phyloP scores from a whole-genome alignment of 163 green algal species.

The Scenedesmus sp. region DNA sequence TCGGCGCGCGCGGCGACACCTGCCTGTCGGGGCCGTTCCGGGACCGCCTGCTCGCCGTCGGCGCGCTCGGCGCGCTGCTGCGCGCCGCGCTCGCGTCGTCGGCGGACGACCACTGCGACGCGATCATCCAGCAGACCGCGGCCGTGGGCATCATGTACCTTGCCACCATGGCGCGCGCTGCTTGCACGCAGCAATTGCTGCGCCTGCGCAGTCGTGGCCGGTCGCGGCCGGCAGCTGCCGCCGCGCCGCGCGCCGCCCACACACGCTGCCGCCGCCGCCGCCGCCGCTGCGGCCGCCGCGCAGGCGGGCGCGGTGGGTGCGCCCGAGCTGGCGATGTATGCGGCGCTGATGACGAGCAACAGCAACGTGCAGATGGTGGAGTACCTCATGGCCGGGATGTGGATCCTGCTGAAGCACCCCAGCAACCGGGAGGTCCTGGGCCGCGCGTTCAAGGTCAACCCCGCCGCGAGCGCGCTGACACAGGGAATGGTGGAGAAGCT shows the following conservation, averaged over 20 bases:
- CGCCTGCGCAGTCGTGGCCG: background rate
- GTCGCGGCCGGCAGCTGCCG: no score
- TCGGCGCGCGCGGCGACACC: conserved; percentile 69
- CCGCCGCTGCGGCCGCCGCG: background rate
- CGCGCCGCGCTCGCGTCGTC: conserved; percentile 66
- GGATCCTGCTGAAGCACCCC: conserved; percentile 76
- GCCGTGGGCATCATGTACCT: conserved; percentile 83
- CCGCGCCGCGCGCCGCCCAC: no score
- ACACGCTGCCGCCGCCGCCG: no score
- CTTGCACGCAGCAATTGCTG: background rate
- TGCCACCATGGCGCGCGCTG: conserved; percentile 65
- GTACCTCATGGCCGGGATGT: conserved; percentile 67
- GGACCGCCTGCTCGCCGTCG: conserved; percentile 56
- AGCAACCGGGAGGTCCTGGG: conserved; percentile 69
- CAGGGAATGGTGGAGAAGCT: conserved; percentile 67
- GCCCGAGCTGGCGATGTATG: conserved; percentile 71
- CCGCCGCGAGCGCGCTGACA: conserved; percentile 39
- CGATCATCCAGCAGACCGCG: conserved; percentile 77
- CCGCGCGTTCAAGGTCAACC: conserved; percentile 56
- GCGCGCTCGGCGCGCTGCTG: conserved; percentile 67
- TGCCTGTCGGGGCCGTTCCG: conserved; percentile 67
- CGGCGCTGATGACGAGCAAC: conserved; percentile 65
- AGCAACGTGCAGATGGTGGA: conserved; percentile 48
- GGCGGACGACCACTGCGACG: conserved; percentile 59
- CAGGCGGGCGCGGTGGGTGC: conserved; percentile 60